phyloP scores from a whole-genome alignment of 2,329 filamentous ascomycete genomes.

The Trichoderma atrobrunneum region DNA sequence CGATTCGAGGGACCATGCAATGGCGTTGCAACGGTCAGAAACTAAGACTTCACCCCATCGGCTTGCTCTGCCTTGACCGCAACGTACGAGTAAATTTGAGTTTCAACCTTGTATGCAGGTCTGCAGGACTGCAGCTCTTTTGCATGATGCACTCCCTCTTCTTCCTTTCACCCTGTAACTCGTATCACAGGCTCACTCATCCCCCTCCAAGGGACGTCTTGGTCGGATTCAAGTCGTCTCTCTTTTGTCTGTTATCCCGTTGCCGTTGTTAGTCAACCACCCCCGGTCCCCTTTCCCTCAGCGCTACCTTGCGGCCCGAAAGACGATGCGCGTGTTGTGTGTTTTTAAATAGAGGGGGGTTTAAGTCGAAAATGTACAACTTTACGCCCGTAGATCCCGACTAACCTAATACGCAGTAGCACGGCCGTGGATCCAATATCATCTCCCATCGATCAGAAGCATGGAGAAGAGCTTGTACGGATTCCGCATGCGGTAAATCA shows the following conservation, averaged over 20 bases:
- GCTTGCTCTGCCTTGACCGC: background rate
- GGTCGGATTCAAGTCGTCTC: background rate
- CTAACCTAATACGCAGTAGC: background rate
- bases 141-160: background rate
- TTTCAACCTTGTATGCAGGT: background rate
- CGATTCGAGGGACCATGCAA: background rate
- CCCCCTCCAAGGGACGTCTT: background rate
- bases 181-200: background rate
- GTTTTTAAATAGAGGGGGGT: background rate
- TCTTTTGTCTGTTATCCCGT: background rate
- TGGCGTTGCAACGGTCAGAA: background rate
- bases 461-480: background rate
- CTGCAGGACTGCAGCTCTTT: background rate
- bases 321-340: background rate
- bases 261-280: background rate
- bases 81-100: background rate
- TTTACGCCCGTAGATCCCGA: constrained; percentile 5
- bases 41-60: background rate
- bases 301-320: constrained; percentile 16
- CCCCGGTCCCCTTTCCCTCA: background rate
- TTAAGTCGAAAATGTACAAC: constrained; percentile 9
- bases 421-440: background rate
- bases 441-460: background rate
- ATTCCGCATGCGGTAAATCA: background rate
- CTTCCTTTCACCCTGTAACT: background rate